These are phyloP conservation scores for Myxozyma mucilagina DNA, from an alignment of 805 yeast species.

Conservation along the genomic window DNA sequence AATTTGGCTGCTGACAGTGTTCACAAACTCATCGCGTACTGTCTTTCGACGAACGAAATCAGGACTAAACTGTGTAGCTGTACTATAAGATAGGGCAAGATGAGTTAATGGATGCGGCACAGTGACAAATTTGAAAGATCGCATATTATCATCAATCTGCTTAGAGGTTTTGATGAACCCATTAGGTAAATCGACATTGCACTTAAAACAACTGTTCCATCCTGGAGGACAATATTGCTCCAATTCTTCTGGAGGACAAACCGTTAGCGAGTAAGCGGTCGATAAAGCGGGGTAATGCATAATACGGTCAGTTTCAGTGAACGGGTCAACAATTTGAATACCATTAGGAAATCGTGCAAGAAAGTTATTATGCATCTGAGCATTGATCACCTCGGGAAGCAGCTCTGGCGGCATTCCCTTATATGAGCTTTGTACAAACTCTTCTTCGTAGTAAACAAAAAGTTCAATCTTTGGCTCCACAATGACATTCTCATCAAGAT, in stretches of 20 bases:
- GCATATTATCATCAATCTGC: slow-evolving; percentile 5
- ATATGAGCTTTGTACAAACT: slow-evolving; percentile 23
- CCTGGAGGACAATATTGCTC: slow-evolving; percentile 35
- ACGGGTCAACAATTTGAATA: slow-evolving; percentile 34
- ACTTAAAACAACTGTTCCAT: slow-evolving; percentile 13
- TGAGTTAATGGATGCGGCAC: slow-evolving; percentile 27
- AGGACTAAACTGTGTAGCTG: slow-evolving; percentile 10
- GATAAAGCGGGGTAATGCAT: slow-evolving; percentile 27
- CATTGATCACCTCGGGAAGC: slow-evolving; percentile 35
- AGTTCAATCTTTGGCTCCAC: slow-evolving; percentile 14
- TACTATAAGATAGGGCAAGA: slow-evolving; percentile 12
- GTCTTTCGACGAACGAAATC: slow-evolving; percentile 23
- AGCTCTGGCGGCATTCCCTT: slow-evolving; percentile 15
- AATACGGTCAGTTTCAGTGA: slow-evolving; percentile 17
- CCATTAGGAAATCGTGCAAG: slow-evolving; percentile 29
- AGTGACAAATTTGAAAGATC: slow-evolving; percentile 12
- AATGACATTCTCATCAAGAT: slow-evolving; percentile 7
- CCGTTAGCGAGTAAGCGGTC: slow-evolving; percentile 31
- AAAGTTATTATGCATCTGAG: slow-evolving; percentile 36
- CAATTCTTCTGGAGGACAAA: slow-evolving; percentile 31
- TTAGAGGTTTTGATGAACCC: slow-evolving; percentile 3
- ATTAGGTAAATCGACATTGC: slow-evolving; percentile 9
- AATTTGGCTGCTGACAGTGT: slow-evolving; percentile 11
- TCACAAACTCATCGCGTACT: slow-evolving; percentile 13
- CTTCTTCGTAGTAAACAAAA: slow-evolving; percentile 34